Base-by-base conservation (phyloP, 441 rosid species). In the Croton laevigatus region DNA sequence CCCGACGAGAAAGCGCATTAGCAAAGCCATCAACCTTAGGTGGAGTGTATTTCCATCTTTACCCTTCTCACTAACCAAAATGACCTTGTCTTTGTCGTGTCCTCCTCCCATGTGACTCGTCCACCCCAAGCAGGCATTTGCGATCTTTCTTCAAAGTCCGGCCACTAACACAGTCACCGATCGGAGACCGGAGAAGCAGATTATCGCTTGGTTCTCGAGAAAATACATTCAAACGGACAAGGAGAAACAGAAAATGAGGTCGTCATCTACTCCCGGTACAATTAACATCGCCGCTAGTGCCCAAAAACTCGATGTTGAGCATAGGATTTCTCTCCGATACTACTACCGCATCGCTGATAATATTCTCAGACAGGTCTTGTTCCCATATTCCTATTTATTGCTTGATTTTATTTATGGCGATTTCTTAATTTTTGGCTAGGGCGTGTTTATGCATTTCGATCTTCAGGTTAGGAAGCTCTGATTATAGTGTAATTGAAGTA, bases 301-400 rank as follows among this genome's bases (percentile, higher is more conserved):
- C 38, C 89, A 78, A 78, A 83, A 83, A 68, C 80, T 88, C 34
- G 88, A 89, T 64, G 94, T 91, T 17, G 98, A 91, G 27, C 84
- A 91, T 80, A 89, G 90, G 59, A 90, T 91, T 72, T 71, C 97
- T 71, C 91, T 94, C 61, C 86, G 77, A 19, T 88, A 78, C 83
- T 94, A 94, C 78, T 81, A 66, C 73, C 88, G 98, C 69, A 92
- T 94, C 82, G 96, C 97, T 6, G 91, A 91, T 73, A 94, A 89
- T 49, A 84, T 94, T 78, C 96, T 91, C 78, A 91, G 80, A 80
- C 97, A 94, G 97, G 98, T 94, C 46, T 70, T 13, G 0, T 45
- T 20, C 61, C 23, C 5, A 13, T 57, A 58, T 22, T 3, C n/a
- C 7, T 55, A 32, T 37, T 62, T 38, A 9, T 38, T 19, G 34